Evolutionary conservation across 163 green algal species (phyloP).

Genomic region (Scenedesmus sp.): DNA sequence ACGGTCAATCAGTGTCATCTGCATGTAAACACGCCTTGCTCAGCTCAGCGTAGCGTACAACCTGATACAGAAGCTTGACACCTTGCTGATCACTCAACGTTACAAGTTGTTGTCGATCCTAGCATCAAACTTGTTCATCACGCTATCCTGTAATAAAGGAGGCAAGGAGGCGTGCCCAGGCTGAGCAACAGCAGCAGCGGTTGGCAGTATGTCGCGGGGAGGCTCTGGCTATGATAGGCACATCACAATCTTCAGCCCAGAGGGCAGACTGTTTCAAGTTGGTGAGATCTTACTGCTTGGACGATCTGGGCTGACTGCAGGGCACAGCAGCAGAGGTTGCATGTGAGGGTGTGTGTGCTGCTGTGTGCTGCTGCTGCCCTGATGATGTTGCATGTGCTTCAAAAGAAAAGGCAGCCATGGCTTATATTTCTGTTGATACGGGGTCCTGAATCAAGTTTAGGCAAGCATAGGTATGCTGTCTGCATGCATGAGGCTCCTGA

Average conservation of each 20-base stretch:
- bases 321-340: background rate
- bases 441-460: background rate
- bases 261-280: conserved; percentile 94
- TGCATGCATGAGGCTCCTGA: background rate
- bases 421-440: background rate
- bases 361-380: background rate
- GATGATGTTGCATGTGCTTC: background rate
- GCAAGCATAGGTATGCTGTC: background rate
- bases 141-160: too few species aligned
- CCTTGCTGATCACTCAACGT: background rate
- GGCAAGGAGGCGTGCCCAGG: background rate
- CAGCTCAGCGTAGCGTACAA: background rate
- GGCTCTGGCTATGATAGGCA: conserved; percentile 88
- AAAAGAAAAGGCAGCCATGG: too few species aligned
- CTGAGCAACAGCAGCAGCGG: conserved; percentile 20
- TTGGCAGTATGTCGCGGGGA: conserved; percentile 81
- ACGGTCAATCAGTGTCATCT: background rate
- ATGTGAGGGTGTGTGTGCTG: background rate
- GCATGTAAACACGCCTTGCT: background rate
- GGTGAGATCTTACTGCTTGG: conserved; percentile 64
- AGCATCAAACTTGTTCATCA: background rate
- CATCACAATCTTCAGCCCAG: conserved; percentile 96
- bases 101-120: background rate
- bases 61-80: background rate
- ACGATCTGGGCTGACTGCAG: background rate